Percentiles rank a stretch among this genome's conserved stretches.
Evolutionary conservation across 202 grass and related monocot genomes (phyloP).

Genomic region (Musa balbisiana): DNA sequence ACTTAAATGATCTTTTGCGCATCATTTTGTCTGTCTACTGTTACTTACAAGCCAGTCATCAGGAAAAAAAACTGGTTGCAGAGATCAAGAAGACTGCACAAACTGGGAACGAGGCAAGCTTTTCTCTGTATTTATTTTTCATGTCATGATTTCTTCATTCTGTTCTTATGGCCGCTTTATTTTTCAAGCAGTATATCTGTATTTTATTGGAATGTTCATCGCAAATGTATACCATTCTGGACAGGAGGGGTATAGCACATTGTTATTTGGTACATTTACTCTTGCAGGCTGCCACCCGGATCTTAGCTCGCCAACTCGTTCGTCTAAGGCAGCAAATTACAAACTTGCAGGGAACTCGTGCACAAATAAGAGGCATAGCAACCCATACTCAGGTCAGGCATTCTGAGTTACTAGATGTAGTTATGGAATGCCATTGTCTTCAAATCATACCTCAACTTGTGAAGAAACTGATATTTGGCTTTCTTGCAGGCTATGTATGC

Average conservation of each 20-base stretch:
- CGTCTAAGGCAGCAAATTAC: slow-evolving; percentile 93
- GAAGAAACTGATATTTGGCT: slow-evolving; percentile 18
- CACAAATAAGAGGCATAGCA: slow-evolving; percentile 87
- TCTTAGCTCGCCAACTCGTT: slow-evolving; percentile 87
- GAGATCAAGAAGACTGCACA: slow-evolving; percentile 96
- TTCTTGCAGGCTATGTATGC: slow-evolving; percentile 64
- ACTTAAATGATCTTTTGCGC: slow-evolving; percentile 17
- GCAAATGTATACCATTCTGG: too few species aligned
- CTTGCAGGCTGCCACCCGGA: slow-evolving; percentile 79
- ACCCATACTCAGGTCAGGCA: slow-evolving; percentile 73
- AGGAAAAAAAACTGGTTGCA: slow-evolving; percentile 90
- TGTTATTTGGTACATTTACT: slow-evolving; percentile 16
- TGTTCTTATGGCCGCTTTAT: too few species aligned
- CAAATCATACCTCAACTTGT: not conserved
- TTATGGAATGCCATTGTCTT: not conserved
- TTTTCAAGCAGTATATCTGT: too few species aligned
- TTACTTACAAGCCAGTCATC: slow-evolving; percentile 20
- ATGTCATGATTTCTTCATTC: slow-evolving; percentile 5
- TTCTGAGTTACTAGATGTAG: not conserved
- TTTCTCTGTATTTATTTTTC: slow-evolving; percentile 7
- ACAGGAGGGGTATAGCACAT: too few species aligned
- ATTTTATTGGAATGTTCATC: not conserved
- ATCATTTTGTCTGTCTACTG: slow-evolving; percentile 6
- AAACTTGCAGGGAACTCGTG: slow-evolving; percentile 87
- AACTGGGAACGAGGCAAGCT: slow-evolving; percentile 82